Evolutionary conservation across 495 filamentous ascomycete genomes (phyloP), one percentile per base, ranked within the genome.

Genomic region (Aspergillus affinis): DNA sequence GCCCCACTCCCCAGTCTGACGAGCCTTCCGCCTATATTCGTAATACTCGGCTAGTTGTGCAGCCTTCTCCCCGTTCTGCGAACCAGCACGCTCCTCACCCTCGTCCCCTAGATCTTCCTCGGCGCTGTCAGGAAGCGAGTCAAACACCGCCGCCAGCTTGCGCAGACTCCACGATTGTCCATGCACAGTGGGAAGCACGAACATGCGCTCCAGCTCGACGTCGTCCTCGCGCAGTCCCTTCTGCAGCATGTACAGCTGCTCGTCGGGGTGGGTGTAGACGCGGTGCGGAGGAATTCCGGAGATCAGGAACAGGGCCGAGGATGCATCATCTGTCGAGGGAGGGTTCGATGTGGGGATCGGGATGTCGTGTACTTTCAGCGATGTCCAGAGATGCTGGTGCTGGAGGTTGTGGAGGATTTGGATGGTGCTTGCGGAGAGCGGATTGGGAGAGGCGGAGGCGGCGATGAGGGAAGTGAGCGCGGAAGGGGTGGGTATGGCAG

Each of bases 231-330:
- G 70, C 13, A 79, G 66, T 21, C 76, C 78, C 15, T 62, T 70
- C 71, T 90, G 86, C 56, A 96, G 75, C 70, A 91, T 82, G 62
- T 85, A 88, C 47, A 92, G 82, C 74, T 96, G 92, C 73, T 95
- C 90, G 72, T 97, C 94, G 6, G 94, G 94, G 72, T 98, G 93
- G 55, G 90, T 82, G 75, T 98, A 98, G 21, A 96, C 81, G 6
- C 86, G 84, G 52, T 88, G 84, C 6, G 94, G 92, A 8, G 94
- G 93, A n/a, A 96, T 79, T 6, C 94, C 94, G 6, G 91, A 90
- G 51, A 98, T 80, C 61, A 98, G 71, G 2, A 85, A 88, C 41
- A 86, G 78, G 6, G 82, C 79, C 4, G 87, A 76, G 7, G 65
- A 55, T 4, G 59, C 23, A 1, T 56, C 41, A 26, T 64, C 67